Conservation (phyloP, 495 filamentous ascomycete species). For the Wilcoxina mikolae region DNA sequence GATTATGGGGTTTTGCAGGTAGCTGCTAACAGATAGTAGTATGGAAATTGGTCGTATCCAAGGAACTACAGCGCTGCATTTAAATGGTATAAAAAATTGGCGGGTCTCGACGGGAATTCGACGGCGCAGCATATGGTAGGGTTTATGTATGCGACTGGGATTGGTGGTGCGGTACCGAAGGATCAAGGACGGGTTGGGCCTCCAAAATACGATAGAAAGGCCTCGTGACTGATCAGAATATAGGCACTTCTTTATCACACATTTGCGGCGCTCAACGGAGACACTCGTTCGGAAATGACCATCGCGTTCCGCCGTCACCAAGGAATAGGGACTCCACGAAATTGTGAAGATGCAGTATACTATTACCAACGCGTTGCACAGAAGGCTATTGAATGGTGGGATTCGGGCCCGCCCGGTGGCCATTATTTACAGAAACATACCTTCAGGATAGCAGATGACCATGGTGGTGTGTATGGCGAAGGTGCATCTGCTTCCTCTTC, state of each 20-base stretch:
- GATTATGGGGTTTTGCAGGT: neutral
- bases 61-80: slow-evolving; percentile 72
- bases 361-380: slow-evolving; percentile 91
- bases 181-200: slow-evolving; percentile 62
- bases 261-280: slow-evolving; percentile 73
- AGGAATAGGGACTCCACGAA: slow-evolving; percentile 70
- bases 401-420: slow-evolving; percentile 83
- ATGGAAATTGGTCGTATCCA: slow-evolving; percentile 84
- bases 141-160: slow-evolving; percentile 88
- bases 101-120: slow-evolving; percentile 64
- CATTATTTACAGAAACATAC: slow-evolving; percentile 57
- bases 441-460: slow-evolving; percentile 72
- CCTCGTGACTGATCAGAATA: slow-evolving; percentile 4
- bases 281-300: slow-evolving; percentile 85
- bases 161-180: slow-evolving; percentile 64
- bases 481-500: slow-evolving; percentile 85
- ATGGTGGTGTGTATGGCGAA: slow-evolving; percentile 86
- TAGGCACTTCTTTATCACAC: slow-evolving; percentile 78
- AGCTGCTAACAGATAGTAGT: slow-evolving; percentile 29
- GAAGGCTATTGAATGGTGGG: slow-evolving; percentile 73
- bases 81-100: slow-evolving; percentile 61
- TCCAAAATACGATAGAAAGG: neutral
- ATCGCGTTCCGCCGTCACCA: slow-evolving; percentile 72
- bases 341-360: slow-evolving; percentile 68
- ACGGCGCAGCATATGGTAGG: slow-evolving; percentile 92